These are phyloP conservation scores for Clitocybe nebularis DNA, from an alignment of 1,284 basidiomycete genomes.

Conservation along the genomic window DNA sequence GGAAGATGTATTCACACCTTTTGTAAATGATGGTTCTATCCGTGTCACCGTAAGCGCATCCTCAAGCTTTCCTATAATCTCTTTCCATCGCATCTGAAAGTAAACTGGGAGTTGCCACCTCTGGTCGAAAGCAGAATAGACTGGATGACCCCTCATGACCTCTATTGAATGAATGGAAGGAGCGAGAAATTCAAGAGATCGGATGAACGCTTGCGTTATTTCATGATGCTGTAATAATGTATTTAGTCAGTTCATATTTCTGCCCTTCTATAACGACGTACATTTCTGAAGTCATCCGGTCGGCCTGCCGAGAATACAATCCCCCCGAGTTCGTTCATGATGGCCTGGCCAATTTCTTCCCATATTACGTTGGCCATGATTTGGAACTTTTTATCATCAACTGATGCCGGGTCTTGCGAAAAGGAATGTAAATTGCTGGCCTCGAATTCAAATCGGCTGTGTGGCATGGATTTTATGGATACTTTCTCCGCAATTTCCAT, in stretches of 20 bases:
- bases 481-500: constrained; percentile 76
- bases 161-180: constrained; percentile 71
- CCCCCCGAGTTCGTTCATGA: constrained; percentile 81
- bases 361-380: constrained; percentile 87
- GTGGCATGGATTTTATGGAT: constrained; percentile 41
- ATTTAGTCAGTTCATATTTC: background rate
- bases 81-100: constrained; percentile 97
- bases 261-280: constrained; percentile 28
- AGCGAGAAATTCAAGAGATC: constrained; percentile 77
- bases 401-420: constrained; percentile 16
- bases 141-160: constrained; percentile 67
- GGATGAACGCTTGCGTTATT: constrained; percentile 81
- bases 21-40: constrained; percentile 36
- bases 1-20: constrained; percentile 28
- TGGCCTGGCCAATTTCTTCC: constrained; percentile 74
- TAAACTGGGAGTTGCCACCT: constrained; percentile 97
- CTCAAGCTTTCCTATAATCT: constrained; percentile 79
- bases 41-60: constrained; percentile 47
- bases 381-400: constrained; percentile 55
- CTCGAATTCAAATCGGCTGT: constrained; percentile 20
- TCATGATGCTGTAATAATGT: constrained; percentile 65
- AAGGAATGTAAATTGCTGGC: constrained; percentile 4
- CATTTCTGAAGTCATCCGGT: constrained; percentile 86
- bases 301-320: constrained; percentile 88
- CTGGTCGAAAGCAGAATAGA: constrained; percentile 72